phyloP scores from a whole-genome alignment of 805 yeast species.

The Candida ficus region DNA sequence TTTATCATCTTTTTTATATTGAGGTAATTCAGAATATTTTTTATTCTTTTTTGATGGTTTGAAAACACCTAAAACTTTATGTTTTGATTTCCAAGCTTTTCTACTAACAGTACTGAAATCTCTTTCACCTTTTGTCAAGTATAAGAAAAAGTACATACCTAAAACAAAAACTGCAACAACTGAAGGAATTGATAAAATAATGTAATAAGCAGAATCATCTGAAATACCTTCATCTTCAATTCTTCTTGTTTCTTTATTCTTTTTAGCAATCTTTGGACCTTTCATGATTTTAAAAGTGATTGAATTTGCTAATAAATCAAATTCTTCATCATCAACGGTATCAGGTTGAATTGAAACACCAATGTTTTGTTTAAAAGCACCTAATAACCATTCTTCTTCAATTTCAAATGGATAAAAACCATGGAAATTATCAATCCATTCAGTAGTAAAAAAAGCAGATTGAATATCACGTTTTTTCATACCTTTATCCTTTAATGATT shows the following conservation, averaged over 20 bases:
- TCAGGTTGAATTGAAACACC: constrained; percentile 73
- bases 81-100: constrained; percentile 30
- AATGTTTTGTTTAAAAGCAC: constrained; percentile 47
- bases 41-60: constrained; percentile 32
- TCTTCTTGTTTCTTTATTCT: constrained; percentile 37
- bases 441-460: constrained; percentile 58
- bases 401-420: constrained; percentile 65
- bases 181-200: constrained; percentile 65
- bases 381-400: constrained; percentile 59
- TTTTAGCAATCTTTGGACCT: constrained; percentile 37
- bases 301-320: constrained; percentile 47
- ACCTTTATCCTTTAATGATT: constrained; percentile 50
- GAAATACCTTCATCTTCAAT: constrained; percentile 40
- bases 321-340: constrained; percentile 58
- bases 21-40: constrained; percentile 37
- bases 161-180: constrained; percentile 55
- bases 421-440: constrained; percentile 59
- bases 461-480: constrained; percentile 40
- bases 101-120: constrained; percentile 42
- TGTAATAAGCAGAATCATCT: constrained; percentile 50
- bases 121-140: constrained; percentile 49
- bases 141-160: constrained; percentile 60
- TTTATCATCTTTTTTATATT: constrained; percentile 24
- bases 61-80: constrained; percentile 35
- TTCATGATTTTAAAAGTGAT: constrained; percentile 41